Percentiles rank a stretch among this genome's conserved stretches.
phyloP scores from a whole-genome alignment of 2,329 filamentous ascomycete species.

The Hypoxylon sp. region DNA sequence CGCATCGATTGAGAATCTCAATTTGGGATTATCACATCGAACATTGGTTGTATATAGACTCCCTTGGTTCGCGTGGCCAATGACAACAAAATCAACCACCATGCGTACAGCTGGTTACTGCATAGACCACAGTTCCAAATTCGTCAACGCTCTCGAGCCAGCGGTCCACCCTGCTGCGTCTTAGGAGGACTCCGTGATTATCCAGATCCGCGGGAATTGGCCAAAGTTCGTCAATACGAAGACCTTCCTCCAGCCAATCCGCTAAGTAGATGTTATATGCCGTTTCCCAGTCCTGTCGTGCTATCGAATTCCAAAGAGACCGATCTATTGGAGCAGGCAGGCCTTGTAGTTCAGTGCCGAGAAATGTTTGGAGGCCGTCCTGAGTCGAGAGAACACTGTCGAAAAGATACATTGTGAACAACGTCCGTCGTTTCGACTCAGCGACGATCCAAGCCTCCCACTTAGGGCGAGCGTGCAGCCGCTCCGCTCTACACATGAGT shows the following conservation, averaged over 20 bases:
- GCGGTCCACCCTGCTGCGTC: conserved; percentile 59
- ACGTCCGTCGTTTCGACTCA: conserved; percentile 66
- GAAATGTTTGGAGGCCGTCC: conserved; percentile 62
- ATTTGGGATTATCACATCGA: not conserved
- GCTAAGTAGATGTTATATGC: conserved; percentile 61
- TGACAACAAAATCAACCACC: conserved; percentile 48
- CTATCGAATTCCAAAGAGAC: conserved; percentile 60
- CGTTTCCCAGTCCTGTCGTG: conserved; percentile 59
- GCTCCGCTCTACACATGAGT: conserved; percentile 62
- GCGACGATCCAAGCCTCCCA: conserved; percentile 70
- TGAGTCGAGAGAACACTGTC: conserved; percentile 64
- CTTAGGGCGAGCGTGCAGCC: conserved; percentile 56
- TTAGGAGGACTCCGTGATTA: conserved; percentile 51
- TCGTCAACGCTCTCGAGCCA: conserved; percentile 69
- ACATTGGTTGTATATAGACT: not conserved
- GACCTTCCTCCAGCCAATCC: conserved; percentile 59
- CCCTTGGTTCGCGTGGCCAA: not conserved
- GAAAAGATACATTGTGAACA: conserved; percentile 69
- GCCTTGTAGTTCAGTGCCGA: conserved; percentile 64
- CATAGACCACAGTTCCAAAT: conserved; percentile 68
- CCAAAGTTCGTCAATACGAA: conserved; percentile 69
- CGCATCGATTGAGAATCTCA: not conserved
- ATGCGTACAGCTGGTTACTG: conserved; percentile 64
- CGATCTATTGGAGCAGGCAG: conserved; percentile 61
- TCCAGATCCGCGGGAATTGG: conserved; percentile 54